These are phyloP conservation scores for Galeopsis tetrahit DNA, from an alignment of 257 asterid species.

Conservation along the genomic window DNA sequence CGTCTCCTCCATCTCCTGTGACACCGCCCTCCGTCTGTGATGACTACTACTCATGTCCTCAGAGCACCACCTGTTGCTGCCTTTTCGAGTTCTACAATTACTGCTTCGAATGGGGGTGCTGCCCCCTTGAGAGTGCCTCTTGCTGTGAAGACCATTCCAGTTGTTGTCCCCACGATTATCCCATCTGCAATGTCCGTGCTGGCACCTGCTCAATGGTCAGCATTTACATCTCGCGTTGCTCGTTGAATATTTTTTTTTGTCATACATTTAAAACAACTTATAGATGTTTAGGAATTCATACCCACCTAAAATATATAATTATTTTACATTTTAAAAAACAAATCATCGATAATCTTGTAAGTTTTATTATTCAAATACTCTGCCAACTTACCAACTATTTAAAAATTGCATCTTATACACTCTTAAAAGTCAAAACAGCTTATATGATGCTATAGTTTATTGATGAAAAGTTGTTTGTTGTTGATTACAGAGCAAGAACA, in stretches of 20 bases:
- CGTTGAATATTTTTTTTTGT: too few relatives aligned
- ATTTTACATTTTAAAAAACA: too few relatives aligned
- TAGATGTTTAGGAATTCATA: too few relatives aligned
- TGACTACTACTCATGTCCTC: slow-evolving; percentile 51
- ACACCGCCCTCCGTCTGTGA: slow-evolving; percentile 60
- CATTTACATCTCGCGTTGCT: background rate
- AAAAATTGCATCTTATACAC: too few relatives aligned
- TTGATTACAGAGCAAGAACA: slow-evolving; percentile 46
- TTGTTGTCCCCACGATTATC: slow-evolving; percentile 87
- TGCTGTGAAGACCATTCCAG: slow-evolving; percentile 82
- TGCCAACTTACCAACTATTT: too few relatives aligned
- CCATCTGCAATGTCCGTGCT: slow-evolving; percentile 63
- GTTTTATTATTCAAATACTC: too few relatives aligned
- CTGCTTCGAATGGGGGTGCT: slow-evolving; percentile 87
- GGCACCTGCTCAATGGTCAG: slow-evolving; percentile 82
- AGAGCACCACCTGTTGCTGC: slow-evolving; percentile 77
- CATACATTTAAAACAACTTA: too few relatives aligned
- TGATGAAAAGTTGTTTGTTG: background rate
- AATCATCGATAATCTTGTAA: too few relatives aligned
- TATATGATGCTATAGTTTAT: too few relatives aligned
- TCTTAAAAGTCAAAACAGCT: too few relatives aligned
- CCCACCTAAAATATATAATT: too few relatives aligned
- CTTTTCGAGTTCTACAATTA: slow-evolving; percentile 38
- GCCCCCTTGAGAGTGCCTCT: slow-evolving; percentile 76
- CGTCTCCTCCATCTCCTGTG: slow-evolving; percentile 77